Base-by-base conservation (phyloP, 805 yeast species). In the Suhomyces vadensis region DNA sequence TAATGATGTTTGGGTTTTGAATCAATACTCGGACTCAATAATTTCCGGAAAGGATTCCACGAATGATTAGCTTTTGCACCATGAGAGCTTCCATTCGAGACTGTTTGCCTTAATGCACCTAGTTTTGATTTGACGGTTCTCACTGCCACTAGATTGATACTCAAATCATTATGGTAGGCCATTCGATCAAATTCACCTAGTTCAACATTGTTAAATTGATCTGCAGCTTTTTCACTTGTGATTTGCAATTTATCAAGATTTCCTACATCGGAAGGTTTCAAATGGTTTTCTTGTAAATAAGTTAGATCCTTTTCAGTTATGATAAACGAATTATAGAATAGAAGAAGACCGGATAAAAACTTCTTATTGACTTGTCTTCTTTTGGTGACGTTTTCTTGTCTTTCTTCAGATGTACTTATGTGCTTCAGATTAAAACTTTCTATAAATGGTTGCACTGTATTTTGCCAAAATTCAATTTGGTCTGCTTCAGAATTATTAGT, bases 241-340 rank as follows among this genome's bases (percentile, higher is more conserved):
- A 29, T 39, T 4, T 36, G 37, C 8, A 67, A 41, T 42, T 65
- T 68, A 39, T 69, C 71, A 13, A 70, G 46, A 37, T 65, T 65
- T 4, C 69, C 71, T 8, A 64, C 58, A 47, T 66, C 74, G 8
- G 71, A 56, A 3, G 70, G 61, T 38, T 65, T 66, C 25, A 64
- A 50, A 44, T 69, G 74, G 25, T 56, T 63, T 10, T 50, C 49
- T 9, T 50, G 43, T 39, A 67, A 46, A 51, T 85, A 85, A 8
- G 56, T 63, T 11, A 73, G 55, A 52, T 86, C 92, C 43, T 79
- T 71, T 1, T 66, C 60, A 2, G 91, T 79, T 4, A 82, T 80
- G 11, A 91, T 58, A 26, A 90, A 85, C 0, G 96, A 83, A 53
- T 87, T 87, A 65, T 81, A 86, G 50, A 88, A 71, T 56, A 89